Evolutionary conservation across 495 filamentous ascomycete species (phyloP), one percentile per base, ranked within the genome.

Genomic region (Oidiodendron maius): DNA sequence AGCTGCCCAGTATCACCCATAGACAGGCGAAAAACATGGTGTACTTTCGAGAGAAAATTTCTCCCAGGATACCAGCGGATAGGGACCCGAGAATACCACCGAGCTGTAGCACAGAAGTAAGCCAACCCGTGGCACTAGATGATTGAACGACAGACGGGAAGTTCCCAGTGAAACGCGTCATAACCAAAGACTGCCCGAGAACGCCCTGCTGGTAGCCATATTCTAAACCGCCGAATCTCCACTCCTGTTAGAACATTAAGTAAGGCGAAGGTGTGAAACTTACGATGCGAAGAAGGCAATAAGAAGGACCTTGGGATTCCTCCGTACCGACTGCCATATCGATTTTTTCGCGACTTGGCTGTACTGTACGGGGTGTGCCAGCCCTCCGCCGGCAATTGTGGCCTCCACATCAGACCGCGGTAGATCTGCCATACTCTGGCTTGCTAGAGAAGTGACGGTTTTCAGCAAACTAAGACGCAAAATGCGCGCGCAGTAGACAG

Each of bases 171-270:
- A 72, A 72, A 0, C 61, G 58, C 8, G 51, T 50, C 69, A 72
- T 72, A 46, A 72, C 69, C 24, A 70, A 46, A 23, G 65, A 64
- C 38, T 71, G 66, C 23, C 66, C 65, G 0, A 72, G 52, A 17
- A 72, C 67, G 47, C 69, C 69, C 46, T 72, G 69, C 41, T 71
- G 68, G 49, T 72, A 72, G 24, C 69, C 69, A 66, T 71, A 72
- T 46, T 70, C 67, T 43, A 72, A 68, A 23, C 69, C 69, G 46
- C 69, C 68, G 32, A 71, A 64, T 16, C 48, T 51, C 10, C 36
- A 43, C 5, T 4, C 28, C 11, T 44, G 23, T 50, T 40, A 2
- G 5, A 12, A 30, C 4, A 20, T 8, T 13, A 5, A 21, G 28
- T 3, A 12, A 18, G 36, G 42, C 22, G 28, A 70, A 10, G 18